phyloP scores from a whole-genome alignment of 1,284 basidiomycete species.

The Puccinia triticina region DNA sequence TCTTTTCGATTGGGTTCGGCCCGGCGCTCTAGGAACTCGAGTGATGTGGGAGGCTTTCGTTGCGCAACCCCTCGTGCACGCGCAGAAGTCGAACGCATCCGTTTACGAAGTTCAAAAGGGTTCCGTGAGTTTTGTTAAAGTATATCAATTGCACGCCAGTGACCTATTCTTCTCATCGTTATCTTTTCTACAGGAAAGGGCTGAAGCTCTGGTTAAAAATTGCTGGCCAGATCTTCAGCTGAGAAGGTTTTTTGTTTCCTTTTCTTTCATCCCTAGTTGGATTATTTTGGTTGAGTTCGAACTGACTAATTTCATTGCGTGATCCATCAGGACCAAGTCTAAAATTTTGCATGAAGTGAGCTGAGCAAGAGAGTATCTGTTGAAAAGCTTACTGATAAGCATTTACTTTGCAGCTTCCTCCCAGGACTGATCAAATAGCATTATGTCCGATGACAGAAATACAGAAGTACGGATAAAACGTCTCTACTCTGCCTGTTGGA shows the following conservation, averaged over 20 bases:
- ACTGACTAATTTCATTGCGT: neutral
- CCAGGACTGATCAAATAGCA: conserved; percentile 39
- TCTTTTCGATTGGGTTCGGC: conserved; percentile 48
- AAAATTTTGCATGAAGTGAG: conserved; percentile 47
- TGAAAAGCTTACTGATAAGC: neutral
- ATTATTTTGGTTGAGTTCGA: neutral
- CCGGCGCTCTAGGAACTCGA: conserved; percentile 37
- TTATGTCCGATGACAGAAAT: conserved; percentile 46
- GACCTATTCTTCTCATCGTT: neutral
- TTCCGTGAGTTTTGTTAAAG: conserved; percentile 10
- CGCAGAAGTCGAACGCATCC: conserved; percentile 43
- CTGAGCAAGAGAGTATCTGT: neutral
- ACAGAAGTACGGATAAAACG: conserved; percentile 19
- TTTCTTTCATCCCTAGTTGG: neutral
- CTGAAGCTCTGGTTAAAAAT: conserved; percentile 35
- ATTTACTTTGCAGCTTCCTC: conserved; percentile 36
- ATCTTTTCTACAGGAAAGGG: conserved; percentile 10
- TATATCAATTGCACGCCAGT: neutral
- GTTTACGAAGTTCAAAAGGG: conserved; percentile 35
- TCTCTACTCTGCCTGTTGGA: neutral
- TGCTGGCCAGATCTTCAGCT: conserved; percentile 51
- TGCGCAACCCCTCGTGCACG: conserved; percentile 24
- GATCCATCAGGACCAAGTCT: conserved; percentile 49
- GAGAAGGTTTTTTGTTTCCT: conserved; percentile 15
- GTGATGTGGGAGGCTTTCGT: conserved; percentile 49